Evolutionary conservation across 306 rosid genomes (phyloP).

Genomic region (Adenanthera pavonina): DNA sequence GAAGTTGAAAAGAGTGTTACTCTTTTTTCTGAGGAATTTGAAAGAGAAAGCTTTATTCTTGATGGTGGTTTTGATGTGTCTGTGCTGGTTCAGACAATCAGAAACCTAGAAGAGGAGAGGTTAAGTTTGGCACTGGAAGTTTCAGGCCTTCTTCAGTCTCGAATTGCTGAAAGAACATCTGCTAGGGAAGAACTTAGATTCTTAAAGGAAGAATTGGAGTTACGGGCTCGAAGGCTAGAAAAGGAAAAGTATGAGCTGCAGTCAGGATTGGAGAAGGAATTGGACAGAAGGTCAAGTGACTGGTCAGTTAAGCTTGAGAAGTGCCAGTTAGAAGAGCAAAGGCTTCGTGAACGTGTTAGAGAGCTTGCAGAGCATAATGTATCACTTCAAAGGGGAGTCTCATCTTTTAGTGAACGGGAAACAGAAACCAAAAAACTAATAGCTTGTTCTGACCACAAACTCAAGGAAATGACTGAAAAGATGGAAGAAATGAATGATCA

Average conservation of each 20-base stretch:
- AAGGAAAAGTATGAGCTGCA: constrained; percentile 92
- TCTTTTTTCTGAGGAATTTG: constrained; percentile 67
- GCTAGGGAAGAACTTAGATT: constrained; percentile 68
- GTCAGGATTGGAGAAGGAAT: constrained; percentile 82
- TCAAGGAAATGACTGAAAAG: constrained; percentile 57
- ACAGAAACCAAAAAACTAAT: constrained; percentile 60
- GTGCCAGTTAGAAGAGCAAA: constrained; percentile 84
- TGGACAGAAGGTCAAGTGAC: constrained; percentile 95
- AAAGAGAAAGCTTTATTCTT: constrained; percentile 65
- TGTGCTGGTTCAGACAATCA: constrained; percentile 65
- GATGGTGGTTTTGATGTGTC: constrained; percentile 66
- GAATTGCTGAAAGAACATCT: constrained; percentile 70
- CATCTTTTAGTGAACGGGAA: constrained; percentile 73
- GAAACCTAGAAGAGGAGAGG: constrained; percentile 71
- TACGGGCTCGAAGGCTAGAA: constrained; percentile 65
- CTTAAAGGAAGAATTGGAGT: constrained; percentile 66
- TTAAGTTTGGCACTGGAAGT: constrained; percentile 74
- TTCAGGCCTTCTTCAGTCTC: constrained; percentile 77
- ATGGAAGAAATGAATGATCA: constrained; percentile 61
- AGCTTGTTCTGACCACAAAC: constrained; percentile 63
- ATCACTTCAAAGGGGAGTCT: constrained; percentile 89
- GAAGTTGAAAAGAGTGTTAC: constrained; percentile 83
- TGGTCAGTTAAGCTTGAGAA: constrained; percentile 94
- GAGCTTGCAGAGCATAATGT: constrained; percentile 99
- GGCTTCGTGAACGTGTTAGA: constrained; percentile 94